Percentiles rank a stretch among this genome's conserved stretches.
Evolutionary conservation across 2,329 filamentous ascomycete genomes (phyloP).

Genomic region (Cladosporium sp.): DNA sequence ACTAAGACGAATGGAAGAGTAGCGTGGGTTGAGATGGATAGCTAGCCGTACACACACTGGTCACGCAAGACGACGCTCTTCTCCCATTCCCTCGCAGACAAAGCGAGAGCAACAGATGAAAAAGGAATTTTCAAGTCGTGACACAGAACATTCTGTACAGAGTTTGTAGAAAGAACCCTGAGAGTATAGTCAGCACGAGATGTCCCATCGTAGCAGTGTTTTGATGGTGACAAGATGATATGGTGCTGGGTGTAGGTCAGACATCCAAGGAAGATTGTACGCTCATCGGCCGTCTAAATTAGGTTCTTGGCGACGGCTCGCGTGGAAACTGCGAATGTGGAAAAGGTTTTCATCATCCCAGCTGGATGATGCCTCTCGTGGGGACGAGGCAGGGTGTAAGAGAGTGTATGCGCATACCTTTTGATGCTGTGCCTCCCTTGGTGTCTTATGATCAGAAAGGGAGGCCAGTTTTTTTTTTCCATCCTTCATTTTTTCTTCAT

Average conservation of each 20-base stretch:
- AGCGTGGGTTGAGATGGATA: no score
- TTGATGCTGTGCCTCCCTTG: constrained; percentile 13
- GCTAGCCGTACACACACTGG: no score
- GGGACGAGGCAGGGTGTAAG: constrained; percentile 8
- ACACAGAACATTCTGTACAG: background rate
- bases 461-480: constrained; percentile 1
- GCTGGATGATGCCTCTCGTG: constrained; percentile 9
- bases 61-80: no score
- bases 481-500: background rate
- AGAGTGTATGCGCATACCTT: constrained; percentile 10
- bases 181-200: constrained; percentile 7
- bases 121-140: constrained; percentile 9
- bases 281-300: constrained; percentile 27
- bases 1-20: no score
- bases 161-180: background rate
- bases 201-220: constrained; percentile 9
- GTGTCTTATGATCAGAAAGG: background rate
- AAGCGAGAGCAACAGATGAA: constrained; percentile 22
- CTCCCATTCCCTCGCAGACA: background rate
- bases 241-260: constrained; percentile 18
- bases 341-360: constrained; percentile 47
- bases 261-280: constrained; percentile 32
- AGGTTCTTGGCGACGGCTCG: constrained; percentile 40
- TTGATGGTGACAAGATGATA: constrained; percentile 9
- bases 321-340: constrained; percentile 88